Conservation (phyloP, 163 green algal species). For the Prototheca wickerhamii region DNA sequence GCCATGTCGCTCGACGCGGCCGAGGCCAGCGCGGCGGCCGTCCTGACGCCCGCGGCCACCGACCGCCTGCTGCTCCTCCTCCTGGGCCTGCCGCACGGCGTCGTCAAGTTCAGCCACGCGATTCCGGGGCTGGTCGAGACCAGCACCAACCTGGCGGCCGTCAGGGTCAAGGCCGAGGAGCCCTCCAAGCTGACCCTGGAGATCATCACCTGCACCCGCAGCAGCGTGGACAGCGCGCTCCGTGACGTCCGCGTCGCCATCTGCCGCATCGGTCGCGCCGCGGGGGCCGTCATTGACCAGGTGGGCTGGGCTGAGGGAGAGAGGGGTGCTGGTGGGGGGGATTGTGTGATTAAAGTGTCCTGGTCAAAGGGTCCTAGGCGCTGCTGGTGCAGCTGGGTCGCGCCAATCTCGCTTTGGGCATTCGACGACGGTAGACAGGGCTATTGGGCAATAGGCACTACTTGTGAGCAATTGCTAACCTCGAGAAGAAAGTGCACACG, state of each 20-base stretch:
- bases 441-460: neutral
- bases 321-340: neutral
- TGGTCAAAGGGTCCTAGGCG: too few species aligned
- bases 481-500: neutral
- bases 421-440: too few species aligned
- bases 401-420: too few species aligned
- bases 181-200: conserved; percentile 13
- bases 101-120: conserved; percentile 51
- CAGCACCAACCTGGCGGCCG: conserved; percentile 59
- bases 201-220: conserved; percentile 49
- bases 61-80: conserved; percentile 46
- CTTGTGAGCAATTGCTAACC: neutral
- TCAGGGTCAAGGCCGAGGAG: conserved; percentile 14
- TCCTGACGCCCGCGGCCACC: conserved; percentile 8
- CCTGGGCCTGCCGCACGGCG: conserved; percentile 51
- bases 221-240: conserved; percentile 40
- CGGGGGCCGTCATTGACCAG: conserved; percentile 26
- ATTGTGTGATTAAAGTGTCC: too few species aligned
- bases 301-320: neutral
- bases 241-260: conserved; percentile 43
- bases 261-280: conserved; percentile 15
- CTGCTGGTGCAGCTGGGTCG: too few species aligned
- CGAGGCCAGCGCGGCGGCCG: neutral
- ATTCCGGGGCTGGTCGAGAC: conserved; percentile 69
- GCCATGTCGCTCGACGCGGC: conserved; percentile 4